A percentile compares a stretch with the other conserved stretches of the same genome.
Conservation (phyloP, 2,329 filamentous ascomycete genomes). For the Scleromitrula shiraiana region DNA sequence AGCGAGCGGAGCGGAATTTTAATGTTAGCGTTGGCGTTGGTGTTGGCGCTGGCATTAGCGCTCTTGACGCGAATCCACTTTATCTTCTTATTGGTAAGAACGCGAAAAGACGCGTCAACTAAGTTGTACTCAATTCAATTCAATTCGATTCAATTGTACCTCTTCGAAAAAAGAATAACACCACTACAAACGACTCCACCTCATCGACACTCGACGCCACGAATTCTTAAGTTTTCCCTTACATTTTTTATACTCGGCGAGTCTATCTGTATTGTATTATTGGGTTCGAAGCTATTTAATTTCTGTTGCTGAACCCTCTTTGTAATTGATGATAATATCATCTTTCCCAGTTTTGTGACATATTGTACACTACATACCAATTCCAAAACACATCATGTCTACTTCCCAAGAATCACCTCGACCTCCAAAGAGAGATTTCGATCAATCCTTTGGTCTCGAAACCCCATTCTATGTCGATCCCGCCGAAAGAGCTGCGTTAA, state of each 20-base stretch:
- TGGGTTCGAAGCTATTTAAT: background rate
- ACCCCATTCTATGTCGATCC: background rate
- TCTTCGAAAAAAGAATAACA: background rate
- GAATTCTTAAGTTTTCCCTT: background rate
- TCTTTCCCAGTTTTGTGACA: background rate
- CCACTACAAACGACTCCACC: background rate
- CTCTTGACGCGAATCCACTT: background rate
- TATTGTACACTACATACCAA: background rate
- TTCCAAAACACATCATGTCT: background rate
- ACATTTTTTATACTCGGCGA: no score
- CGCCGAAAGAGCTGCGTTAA: background rate
- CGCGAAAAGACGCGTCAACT: background rate
- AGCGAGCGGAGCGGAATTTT: background rate
- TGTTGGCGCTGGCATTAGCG: no score
- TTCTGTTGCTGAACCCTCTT: background rate
- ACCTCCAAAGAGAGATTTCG: slow-evolving; percentile 15
- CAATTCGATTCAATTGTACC: no score
- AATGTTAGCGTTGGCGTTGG: no score
- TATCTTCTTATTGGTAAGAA: background rate
- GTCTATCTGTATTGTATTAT: background rate
- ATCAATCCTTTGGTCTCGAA: slow-evolving; percentile 1
- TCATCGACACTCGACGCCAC: background rate
- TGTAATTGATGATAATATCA: background rate
- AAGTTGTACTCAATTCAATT: no score
- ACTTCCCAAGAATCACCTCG: slow-evolving; percentile 1